These are phyloP conservation scores for Endothia cerciana DNA, from an alignment of 2,329 filamentous ascomycete species.

Conservation along the genomic window DNA sequence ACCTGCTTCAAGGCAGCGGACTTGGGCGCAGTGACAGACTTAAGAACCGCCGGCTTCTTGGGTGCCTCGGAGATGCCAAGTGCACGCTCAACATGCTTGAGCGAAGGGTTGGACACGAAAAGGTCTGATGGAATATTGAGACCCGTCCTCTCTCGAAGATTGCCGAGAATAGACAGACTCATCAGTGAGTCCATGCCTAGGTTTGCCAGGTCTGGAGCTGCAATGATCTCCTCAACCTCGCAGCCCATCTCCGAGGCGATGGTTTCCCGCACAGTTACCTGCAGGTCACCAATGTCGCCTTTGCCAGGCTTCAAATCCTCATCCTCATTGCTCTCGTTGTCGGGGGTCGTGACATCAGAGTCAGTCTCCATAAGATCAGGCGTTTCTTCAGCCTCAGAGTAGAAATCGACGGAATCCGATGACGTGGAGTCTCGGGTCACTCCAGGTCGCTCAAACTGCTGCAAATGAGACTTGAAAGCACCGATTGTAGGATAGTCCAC, in stretches of 20 bases:
- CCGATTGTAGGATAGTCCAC: conserved; percentile 59
- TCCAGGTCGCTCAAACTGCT: conserved; percentile 42
- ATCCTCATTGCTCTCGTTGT: conserved; percentile 53
- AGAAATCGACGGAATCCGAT: conserved; percentile 42
- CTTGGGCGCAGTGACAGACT: conserved; percentile 29
- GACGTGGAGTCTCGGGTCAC: conserved; percentile 30
- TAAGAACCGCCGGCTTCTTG: conserved; percentile 39
- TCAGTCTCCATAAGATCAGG: conserved; percentile 40
- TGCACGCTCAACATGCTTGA: conserved; percentile 67
- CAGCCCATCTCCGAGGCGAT: conserved; percentile 75
- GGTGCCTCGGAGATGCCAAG: conserved; percentile 56
- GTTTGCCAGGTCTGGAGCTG: conserved; percentile 57
- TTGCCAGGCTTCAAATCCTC: conserved; percentile 47
- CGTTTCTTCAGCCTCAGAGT: conserved; percentile 29
- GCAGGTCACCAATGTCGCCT: conserved; percentile 47
- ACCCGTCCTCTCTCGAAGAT: conserved; percentile 58
- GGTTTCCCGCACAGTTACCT: conserved; percentile 63
- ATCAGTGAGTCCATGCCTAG: conserved; percentile 64
- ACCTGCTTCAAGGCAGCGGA: conserved; percentile 36
- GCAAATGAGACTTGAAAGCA: conserved; percentile 52
- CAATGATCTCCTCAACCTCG: conserved; percentile 64
- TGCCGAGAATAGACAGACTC: conserved; percentile 58
- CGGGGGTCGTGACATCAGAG: conserved; percentile 56
- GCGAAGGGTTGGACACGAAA: conserved; percentile 62
- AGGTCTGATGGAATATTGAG: conserved; percentile 62